A percentile compares a stretch with the other conserved stretches of the same genome.
phyloP scores from a whole-genome alignment of 495 filamentous ascomycete species.

The Lichenothelia convexa region DNA sequence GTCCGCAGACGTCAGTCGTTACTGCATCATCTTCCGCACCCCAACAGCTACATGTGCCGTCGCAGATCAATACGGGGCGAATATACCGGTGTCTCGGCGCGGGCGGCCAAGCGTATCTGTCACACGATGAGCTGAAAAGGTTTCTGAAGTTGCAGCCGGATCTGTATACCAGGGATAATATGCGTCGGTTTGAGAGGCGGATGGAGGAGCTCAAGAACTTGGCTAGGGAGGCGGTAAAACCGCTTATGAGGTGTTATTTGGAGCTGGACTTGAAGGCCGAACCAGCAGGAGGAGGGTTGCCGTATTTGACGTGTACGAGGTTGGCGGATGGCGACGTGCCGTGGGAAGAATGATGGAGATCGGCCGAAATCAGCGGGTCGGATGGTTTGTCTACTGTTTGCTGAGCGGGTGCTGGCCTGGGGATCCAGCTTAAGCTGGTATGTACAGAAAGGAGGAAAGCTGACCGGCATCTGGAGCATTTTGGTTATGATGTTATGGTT shows the following conservation, averaged over 20 bases:
- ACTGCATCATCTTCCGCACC: conserved; percentile 6
- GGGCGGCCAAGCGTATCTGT: conserved; percentile 42
- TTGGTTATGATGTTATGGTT: too few relatives aligned
- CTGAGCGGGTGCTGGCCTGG: too few relatives aligned
- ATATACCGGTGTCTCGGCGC: conserved; percentile 55
- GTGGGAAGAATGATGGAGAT: conserved; percentile 45
- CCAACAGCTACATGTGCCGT: background rate
- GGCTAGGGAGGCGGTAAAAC: conserved; percentile 66
- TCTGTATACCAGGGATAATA: conserved; percentile 50
- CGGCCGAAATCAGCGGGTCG: too few relatives aligned
- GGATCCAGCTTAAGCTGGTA: too few relatives aligned
- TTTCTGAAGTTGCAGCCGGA: conserved; percentile 64
- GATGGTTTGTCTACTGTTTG: too few relatives aligned
- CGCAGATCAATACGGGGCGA: conserved; percentile 33
- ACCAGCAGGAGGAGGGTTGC: conserved; percentile 29
- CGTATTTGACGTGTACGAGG: conserved; percentile 65
- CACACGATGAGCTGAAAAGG: conserved; percentile 71
- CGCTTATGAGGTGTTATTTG: conserved; percentile 66
- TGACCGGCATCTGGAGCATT: too few relatives aligned
- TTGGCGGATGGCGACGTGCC: conserved; percentile 62
- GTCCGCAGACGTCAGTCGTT: conserved; percentile 1
- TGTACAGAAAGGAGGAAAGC: too few relatives aligned
- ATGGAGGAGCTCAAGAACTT: conserved; percentile 74
- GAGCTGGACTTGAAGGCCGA: conserved; percentile 48
- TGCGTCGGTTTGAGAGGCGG: conserved; percentile 65